Evolutionary conservation across 1,284 basidiomycete genomes (phyloP).

Genomic region (Cutaneotrichosporon sp.): DNA sequence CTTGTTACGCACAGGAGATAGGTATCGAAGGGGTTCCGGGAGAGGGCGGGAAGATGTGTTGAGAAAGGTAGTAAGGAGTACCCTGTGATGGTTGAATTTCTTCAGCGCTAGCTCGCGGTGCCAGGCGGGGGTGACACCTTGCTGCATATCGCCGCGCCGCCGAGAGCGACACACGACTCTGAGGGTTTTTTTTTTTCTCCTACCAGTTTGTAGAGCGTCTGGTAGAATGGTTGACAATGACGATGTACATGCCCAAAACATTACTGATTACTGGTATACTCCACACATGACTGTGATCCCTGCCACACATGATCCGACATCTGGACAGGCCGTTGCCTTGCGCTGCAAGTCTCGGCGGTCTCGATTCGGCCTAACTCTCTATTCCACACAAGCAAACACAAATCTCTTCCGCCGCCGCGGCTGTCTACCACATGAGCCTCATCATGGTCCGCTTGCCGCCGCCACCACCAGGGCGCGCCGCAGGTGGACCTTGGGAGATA

Average conservation of each 20-base stretch:
- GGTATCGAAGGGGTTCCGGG: not conserved
- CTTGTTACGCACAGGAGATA: not conserved
- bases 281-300: too few relatives aligned
- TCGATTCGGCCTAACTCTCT: too few relatives aligned
- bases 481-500: slow-evolving; percentile 40
- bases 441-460: slow-evolving; percentile 11
- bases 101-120: slow-evolving; percentile 44
- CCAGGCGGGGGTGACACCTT: slow-evolving; percentile 39
- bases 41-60: not conserved
- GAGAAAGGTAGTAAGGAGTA: not conserved
- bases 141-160: slow-evolving; percentile 31
- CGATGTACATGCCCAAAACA: too few relatives aligned
- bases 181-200: slow-evolving; percentile 35
- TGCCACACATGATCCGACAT: too few relatives aligned
- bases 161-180: slow-evolving; percentile 42
- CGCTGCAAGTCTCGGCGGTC: too few relatives aligned
- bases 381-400: too few relatives aligned
- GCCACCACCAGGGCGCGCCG: slow-evolving; percentile 19
- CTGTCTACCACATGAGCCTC: slow-evolving; percentile 4
- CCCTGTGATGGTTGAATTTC: slow-evolving; percentile 49
- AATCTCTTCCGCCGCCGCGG: not conserved
- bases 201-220: too few relatives aligned
- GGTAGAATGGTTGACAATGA: too few relatives aligned
- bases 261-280: too few relatives aligned
- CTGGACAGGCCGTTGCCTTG: too few relatives aligned